phyloP scores from a whole-genome alignment of 345 rosid genomes.

The Raphanus raphanistrum region DNA sequence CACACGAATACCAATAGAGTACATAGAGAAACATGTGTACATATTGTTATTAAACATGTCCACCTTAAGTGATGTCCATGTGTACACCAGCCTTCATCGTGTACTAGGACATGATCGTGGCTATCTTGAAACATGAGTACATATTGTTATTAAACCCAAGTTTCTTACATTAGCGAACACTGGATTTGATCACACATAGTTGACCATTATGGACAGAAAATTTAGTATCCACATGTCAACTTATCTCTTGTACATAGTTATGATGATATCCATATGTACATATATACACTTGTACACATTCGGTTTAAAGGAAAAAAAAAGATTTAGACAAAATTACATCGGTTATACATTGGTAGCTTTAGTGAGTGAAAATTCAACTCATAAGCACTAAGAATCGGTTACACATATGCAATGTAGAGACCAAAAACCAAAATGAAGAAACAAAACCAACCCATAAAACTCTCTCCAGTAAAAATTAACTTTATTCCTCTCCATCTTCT shows the following conservation, averaged over 20 bases:
- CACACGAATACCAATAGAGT: no score
- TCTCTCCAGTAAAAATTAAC: conserved; percentile 64
- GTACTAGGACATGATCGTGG: not conserved
- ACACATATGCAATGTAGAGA: no score
- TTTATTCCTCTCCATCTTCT: conserved; percentile 57
- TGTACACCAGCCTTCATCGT: not conserved
- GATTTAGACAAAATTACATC: no score
- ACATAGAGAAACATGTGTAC: no score
- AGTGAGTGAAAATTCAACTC: no score
- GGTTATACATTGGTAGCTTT: no score
- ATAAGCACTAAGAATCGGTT: no score
- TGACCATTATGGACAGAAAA: not conserved
- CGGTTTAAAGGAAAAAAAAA: no score
- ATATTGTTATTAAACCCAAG: not conserved
- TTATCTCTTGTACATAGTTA: no score
- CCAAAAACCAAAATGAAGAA: no score
- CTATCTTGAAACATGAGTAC: not conserved
- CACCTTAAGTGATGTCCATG: not conserved
- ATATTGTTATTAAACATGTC: not conserved
- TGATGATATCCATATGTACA: not conserved
- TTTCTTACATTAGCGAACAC: not conserved
- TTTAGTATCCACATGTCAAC: not conserved
- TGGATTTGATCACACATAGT: not conserved
- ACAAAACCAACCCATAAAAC: conserved; percentile 66
- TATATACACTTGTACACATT: no score